A percentile compares a stretch with the other conserved stretches of the same genome.
Conservation (phyloP, 495 filamentous ascomycete species). For the Penicillium nucicola region DNA sequence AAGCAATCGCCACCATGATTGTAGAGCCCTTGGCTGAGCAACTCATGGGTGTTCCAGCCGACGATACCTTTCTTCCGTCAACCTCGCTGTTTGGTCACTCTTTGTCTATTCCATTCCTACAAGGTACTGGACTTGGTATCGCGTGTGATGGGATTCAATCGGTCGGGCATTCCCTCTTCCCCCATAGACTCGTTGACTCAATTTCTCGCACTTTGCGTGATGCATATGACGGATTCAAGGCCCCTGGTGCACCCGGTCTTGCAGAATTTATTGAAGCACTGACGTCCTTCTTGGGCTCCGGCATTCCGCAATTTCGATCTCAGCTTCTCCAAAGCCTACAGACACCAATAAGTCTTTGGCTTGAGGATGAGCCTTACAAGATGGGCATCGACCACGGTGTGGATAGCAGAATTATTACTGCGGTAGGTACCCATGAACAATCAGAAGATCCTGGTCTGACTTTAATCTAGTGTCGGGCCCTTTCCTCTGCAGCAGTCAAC, state of each 20-base stretch:
- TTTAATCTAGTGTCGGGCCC: constrained; percentile 27
- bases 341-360: constrained; percentile 26
- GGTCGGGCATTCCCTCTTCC: constrained; percentile 12
- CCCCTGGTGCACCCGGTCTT: constrained; percentile 18
- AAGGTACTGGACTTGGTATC: constrained; percentile 9
- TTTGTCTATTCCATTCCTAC: constrained; percentile 31
- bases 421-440: constrained; percentile 26
- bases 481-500: constrained; percentile 34
- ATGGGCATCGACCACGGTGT: constrained; percentile 26
- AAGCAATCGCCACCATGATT: constrained; percentile 55
- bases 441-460: constrained; percentile 13
- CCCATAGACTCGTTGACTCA: constrained; percentile 24
- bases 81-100: constrained; percentile 35
- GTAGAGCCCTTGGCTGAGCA: constrained; percentile 68
- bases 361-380: constrained; percentile 31
- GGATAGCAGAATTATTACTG: constrained; percentile 35
- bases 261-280: constrained; percentile 40
- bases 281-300: constrained; percentile 38
- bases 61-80: constrained; percentile 24
- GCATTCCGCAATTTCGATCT: constrained; percentile 25
- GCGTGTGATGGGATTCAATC: background rate
- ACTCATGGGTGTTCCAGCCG: constrained; percentile 18
- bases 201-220: constrained; percentile 23
- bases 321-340: constrained; percentile 34
- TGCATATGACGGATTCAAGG: constrained; percentile 29